Base-by-base conservation (phyloP, 306 rosid species). In the Acacia crassicarpa region DNA sequence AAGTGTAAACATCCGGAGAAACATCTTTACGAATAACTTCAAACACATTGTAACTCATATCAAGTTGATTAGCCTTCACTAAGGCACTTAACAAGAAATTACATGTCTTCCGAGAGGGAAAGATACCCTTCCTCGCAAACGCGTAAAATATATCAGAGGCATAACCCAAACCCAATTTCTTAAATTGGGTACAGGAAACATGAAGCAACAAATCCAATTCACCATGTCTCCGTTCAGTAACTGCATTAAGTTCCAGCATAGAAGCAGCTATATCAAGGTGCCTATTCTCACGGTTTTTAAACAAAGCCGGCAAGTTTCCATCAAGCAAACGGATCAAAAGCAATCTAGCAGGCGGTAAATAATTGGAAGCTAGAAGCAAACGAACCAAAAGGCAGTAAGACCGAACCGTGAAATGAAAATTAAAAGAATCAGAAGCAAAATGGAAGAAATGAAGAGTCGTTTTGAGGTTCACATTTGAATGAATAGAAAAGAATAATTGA, bases 121-220 rank as follows among this genome's bases (percentile, higher is more conserved):
- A 88, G 51, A 84, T 27, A 8, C 86, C 84, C 9, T 67, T 83
- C 13, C 48, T 76, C 0, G 93, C 87, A 20, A 86, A 88, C 62
- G 74, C 40, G 46, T 74, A 30, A 27, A 89, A 88, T 13, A 83
- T 77, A 84, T 89, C 92, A 79, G 84, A 61, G 20, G 87, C 93
- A 54, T 30, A 78, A 82, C 67, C 83, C 44, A 84, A 84, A 9
- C 91, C 91, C 46, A 80, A 66, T 53, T 82, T 77, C 83, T 82
- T 88, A 49, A 84, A 92, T 40, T 87, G 88, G 6, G 92, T 89
- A 40, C 93, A 85, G 70, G 82, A 85, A 78, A 89, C 80, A 76
- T 91, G 86, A 69, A 92, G 80, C 82, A 92, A 78, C 82, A 92
- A 81, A 79, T 92, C 94, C 84, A 91, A 81, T 56, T 78, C 92